phyloP scores from a whole-genome alignment of 768 basidiomycete species.

The Pleurotus cornucopiae region DNA sequence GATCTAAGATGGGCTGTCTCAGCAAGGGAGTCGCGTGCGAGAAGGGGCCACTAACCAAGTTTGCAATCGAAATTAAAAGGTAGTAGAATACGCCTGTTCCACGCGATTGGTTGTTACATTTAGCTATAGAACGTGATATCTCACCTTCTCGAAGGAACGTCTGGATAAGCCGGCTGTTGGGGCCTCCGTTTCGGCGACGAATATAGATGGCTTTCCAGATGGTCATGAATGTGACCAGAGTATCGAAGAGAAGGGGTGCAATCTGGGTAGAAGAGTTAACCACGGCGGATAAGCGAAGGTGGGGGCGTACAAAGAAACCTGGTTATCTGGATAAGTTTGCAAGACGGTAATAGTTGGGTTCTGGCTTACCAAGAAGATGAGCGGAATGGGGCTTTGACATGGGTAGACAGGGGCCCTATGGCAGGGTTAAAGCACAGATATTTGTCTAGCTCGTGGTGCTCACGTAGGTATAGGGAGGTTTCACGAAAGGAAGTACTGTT shows the following conservation, averaged over 20 bases:
- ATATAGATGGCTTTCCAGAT: slow-evolving; percentile 77
- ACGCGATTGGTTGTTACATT: background rate
- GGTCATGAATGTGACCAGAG: slow-evolving; percentile 77
- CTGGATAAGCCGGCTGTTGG: slow-evolving; percentile 76
- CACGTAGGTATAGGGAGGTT: slow-evolving; percentile 43
- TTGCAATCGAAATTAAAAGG: slow-evolving; percentile 81
- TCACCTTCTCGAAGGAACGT: slow-evolving; percentile 80
- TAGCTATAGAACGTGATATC: background rate
- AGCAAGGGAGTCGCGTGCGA: background rate
- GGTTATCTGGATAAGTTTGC: background rate
- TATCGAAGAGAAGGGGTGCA: slow-evolving; percentile 78
- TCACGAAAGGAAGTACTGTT: slow-evolving; percentile 62
- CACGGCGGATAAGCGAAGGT: background rate
- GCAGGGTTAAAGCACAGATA: no score
- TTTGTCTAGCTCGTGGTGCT: no score
- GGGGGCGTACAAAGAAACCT: slow-evolving; percentile 56
- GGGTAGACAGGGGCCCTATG: slow-evolving; percentile 68
- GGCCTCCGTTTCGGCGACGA: slow-evolving; percentile 68
- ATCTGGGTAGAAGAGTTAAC: slow-evolving; percentile 40
- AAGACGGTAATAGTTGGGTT: slow-evolving; percentile 9
- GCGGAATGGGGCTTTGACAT: slow-evolving; percentile 81
- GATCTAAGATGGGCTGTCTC: slow-evolving; percentile 31
- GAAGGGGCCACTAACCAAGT: slow-evolving; percentile 40
- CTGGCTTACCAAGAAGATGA: slow-evolving; percentile 61
- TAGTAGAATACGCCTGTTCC: slow-evolving; percentile 75